Conservation (phyloP, 108 stramenopile genomes). For the Skeletonema tropicum region DNA sequence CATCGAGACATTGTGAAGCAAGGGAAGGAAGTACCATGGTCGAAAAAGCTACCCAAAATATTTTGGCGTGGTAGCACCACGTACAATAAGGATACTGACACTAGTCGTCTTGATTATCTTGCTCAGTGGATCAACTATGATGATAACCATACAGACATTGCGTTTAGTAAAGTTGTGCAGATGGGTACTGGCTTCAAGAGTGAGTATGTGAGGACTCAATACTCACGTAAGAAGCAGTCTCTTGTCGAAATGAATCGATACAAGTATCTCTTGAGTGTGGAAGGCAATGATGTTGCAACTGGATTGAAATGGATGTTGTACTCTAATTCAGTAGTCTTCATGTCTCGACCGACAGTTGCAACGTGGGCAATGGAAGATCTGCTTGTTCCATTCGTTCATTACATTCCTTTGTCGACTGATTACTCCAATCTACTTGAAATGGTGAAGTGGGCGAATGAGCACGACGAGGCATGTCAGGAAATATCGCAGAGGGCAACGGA, state of each 20-base stretch:
- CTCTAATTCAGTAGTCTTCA: too few species aligned
- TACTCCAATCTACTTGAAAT: too few species aligned
- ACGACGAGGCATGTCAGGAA: slow-evolving; percentile 61
- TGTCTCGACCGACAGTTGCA: too few species aligned
- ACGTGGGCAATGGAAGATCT: too few species aligned
- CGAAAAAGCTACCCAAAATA: neutral
- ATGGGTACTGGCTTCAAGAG: neutral
- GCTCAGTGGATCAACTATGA: slow-evolving; percentile 2
- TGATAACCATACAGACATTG: slow-evolving; percentile 1
- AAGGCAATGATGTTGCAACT: too few species aligned
- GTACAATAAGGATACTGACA: neutral
- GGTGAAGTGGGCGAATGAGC: slow-evolving; percentile 72
- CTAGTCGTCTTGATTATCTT: neutral
- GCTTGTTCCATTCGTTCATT: too few species aligned
- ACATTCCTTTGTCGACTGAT: too few species aligned
- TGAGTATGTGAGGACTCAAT: neutral
- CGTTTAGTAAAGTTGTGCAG: neutral
- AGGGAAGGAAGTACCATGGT: slow-evolving; percentile 9
- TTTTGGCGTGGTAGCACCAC: slow-evolving; percentile 3
- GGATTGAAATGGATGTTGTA: too few species aligned
- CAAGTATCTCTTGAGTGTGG: too few species aligned
- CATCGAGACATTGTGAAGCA: neutral
- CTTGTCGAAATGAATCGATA: slow-evolving; percentile 10
- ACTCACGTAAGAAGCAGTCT: neutral
- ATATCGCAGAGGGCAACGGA: slow-evolving; percentile 71